phyloP scores from a whole-genome alignment of 345 rosid species.

The Citrus maxima region DNA sequence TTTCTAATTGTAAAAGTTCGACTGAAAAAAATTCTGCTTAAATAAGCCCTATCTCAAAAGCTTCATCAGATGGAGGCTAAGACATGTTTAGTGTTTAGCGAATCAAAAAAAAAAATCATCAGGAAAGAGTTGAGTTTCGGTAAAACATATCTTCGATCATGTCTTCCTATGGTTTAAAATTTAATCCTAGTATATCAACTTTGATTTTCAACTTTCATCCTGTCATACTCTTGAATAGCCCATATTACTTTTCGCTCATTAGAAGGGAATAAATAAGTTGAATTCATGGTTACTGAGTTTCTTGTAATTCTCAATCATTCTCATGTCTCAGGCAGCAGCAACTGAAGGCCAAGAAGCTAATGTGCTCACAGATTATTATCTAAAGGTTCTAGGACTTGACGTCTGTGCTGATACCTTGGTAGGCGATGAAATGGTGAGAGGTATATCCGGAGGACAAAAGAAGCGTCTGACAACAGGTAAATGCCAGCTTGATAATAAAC shows the following conservation, averaged over 20 bases:
- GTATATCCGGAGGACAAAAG: conserved; percentile 68
- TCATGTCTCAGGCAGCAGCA: conserved; percentile 39
- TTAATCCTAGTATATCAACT: not conserved
- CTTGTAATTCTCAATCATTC: not conserved
- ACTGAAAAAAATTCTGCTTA: too few relatives aligned
- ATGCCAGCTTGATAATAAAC: not conserved
- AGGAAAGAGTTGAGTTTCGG: not conserved
- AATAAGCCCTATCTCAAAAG: too few relatives aligned
- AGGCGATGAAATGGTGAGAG: conserved; percentile 62
- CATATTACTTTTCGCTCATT: not conserved
- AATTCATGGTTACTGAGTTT: not conserved
- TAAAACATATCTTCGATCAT: not conserved
- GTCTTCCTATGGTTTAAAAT: not conserved
- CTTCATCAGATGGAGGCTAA: too few relatives aligned
- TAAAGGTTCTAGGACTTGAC: conserved; percentile 67
- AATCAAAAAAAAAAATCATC: too few relatives aligned
- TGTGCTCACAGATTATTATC: conserved; percentile 49
- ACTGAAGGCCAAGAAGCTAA: conserved; percentile 44
- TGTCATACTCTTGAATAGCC: not conserved
- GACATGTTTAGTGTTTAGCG: not conserved
- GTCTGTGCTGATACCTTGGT: conserved; percentile 62
- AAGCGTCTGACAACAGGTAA: conserved; percentile 72
- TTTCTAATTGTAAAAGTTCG: fast-evolving
- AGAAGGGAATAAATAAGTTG: not conserved
- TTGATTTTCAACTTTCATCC: not conserved